Evolutionary conservation across 2,329 filamentous ascomycete species (phyloP), one percentile per base, ranked within the genome.

Genomic region (Tolypocladium album): DNA sequence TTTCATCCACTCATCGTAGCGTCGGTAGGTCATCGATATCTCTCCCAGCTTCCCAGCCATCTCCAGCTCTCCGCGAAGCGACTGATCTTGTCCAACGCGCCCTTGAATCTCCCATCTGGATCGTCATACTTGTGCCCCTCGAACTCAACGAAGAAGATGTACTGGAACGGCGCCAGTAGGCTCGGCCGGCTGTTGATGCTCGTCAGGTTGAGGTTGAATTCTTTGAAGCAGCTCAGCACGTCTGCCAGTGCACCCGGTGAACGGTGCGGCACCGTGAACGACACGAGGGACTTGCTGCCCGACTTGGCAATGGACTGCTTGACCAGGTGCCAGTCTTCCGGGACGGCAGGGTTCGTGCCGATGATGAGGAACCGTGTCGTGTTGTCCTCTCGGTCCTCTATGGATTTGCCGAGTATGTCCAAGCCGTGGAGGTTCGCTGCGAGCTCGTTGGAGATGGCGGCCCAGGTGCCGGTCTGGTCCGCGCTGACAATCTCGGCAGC

Each of bases 81-180:
- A 1, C 74, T 75, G 64, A 92, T 77, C 64, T 82, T 81, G 57
- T 75, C 76, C 69, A 92, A 72, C 34, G 85, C 88, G 27, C 74
- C 74, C 61, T 82, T 79, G 20, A 92, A 86, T 62, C 79, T 78
- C 4, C 79, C 82, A 58, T 81, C 78, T 2, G 78, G 77, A 66
- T 84, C 84, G 24, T 72, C 66, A 58, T 70, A 63, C 61, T 65
- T 73, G 70, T 84, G 81, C 1, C 88, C 88, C 71, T 88, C 83
- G 67, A 96, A 92, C 78, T 97, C 93, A 38, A 97, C 87, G 70
- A 97, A 92, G 76, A 97, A 97, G 43, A 97, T 83, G 75, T 97
- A 97, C 71, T 95, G 87, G 84, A 96, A 97, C 24, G 88, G 85
- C 65, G 78, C 76, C 45, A 82, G 78, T 60, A 89, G 82, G 67